Percentiles rank a stretch among this genome's conserved stretches.
Conservation (phyloP, 305 asterid species). For the Salvia sclarea region DNA sequence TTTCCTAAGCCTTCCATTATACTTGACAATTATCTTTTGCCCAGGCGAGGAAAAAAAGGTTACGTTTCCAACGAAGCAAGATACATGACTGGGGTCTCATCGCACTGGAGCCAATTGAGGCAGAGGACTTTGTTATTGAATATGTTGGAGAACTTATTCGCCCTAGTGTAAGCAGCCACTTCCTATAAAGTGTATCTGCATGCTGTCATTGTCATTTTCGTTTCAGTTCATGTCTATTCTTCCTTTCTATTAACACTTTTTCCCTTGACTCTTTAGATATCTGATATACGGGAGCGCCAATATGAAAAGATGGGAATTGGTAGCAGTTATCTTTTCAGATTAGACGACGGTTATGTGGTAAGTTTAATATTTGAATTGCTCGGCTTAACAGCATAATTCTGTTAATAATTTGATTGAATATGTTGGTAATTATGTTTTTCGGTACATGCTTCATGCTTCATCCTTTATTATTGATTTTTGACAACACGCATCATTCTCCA, state of each 20-base stretch:
- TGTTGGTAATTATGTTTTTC: neutral
- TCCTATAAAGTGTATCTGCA: too few relatives aligned
- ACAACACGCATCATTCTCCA: neutral
- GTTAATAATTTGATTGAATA: constrained; percentile 6
- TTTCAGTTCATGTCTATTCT: constrained; percentile 6
- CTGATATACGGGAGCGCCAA: constrained; percentile 88
- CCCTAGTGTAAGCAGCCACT: constrained; percentile 65
- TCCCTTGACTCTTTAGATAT: constrained; percentile 52
- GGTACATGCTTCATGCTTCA: neutral
- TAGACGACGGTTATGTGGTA: constrained; percentile 99
- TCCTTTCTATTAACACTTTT: constrained; percentile 4
- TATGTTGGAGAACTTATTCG: constrained; percentile 99
- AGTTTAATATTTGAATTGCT: constrained; percentile 37
- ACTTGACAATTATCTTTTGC: constrained; percentile 26
- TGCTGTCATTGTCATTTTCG: constrained; percentile 20
- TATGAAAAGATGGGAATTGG: constrained; percentile 99
- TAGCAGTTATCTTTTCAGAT: constrained; percentile 98
- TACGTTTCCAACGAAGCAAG: constrained; percentile 92
- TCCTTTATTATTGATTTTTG: neutral
- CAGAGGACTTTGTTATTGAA: constrained; percentile 98
- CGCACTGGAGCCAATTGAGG: constrained; percentile 94
- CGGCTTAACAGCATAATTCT: constrained; percentile 13
- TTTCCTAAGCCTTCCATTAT: constrained; percentile 19
- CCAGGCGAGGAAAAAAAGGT: constrained; percentile 91
- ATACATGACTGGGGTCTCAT: constrained; percentile 99